Evolutionary conservation across 2,329 filamentous ascomycete genomes (phyloP).

Genomic region (Penicillium sclerotigenum): DNA sequence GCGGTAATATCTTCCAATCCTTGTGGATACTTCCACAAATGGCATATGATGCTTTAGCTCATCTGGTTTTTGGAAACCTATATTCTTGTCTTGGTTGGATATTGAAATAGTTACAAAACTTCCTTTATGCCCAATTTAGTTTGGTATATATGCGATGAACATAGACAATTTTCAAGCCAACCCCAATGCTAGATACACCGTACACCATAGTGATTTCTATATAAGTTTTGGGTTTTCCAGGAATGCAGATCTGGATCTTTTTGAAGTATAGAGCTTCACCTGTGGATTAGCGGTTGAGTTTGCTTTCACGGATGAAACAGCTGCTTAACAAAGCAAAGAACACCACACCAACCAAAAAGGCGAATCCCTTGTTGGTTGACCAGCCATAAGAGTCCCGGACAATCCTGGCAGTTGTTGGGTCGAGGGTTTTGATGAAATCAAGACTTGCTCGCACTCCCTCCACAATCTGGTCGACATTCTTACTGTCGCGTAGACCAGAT

Average conservation of each 20-base stretch:
- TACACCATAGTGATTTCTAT: not conserved
- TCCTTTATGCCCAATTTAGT: not conserved
- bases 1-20: not conserved
- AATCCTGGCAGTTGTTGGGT: slow-evolving; percentile 56
- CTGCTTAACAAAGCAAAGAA: slow-evolving; percentile 46
- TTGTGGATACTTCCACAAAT: too few species aligned
- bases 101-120: not conserved
- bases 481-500: slow-evolving; percentile 52
- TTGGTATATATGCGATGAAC: not conserved
- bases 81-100: not conserved
- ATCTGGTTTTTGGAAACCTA: not conserved
- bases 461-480: slow-evolving; percentile 64
- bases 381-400: slow-evolving; percentile 66
- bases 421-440: slow-evolving; percentile 63
- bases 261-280: not conserved
- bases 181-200: not conserved
- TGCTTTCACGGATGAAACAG: slow-evolving; percentile 58
- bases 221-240: not conserved
- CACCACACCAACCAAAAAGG: slow-evolving; percentile 50
- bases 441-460: slow-evolving; percentile 67
- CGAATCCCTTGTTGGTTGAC: slow-evolving; percentile 53
- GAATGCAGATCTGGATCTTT: not conserved
- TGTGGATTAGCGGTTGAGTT: slow-evolving; percentile 41
- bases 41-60: not conserved
- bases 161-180: not conserved